Base-by-base conservation (phyloP, 1,284 basidiomycete species). In the Puccinia hordei region DNA sequence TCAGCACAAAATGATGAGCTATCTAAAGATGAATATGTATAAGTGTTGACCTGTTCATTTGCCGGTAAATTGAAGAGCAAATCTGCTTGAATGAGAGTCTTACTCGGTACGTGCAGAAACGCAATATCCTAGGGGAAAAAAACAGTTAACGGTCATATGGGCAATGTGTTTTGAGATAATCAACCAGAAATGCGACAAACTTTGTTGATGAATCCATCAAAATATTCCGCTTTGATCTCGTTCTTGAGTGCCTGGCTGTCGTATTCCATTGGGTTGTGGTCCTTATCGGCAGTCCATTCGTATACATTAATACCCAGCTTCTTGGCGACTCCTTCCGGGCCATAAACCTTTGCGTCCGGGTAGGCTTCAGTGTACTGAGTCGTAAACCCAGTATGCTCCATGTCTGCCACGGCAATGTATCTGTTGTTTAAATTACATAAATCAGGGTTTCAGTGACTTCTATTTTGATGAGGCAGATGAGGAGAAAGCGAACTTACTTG, bases 1-100 rank as follows among this genome's bases (percentile, higher is more conserved):
- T 17, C 19, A 55, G 24, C 24, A 73, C 35, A 55, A 19, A n/a
- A n/a, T n/a, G 19, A 15, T n/a, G 65, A 33, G 65, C 2, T 8
- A 19, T 24, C 27, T 2, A 24, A 55, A 57, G 30, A 24, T 2
- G 24, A n/a, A 38, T 17, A 4, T 55, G 17, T n/a, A 6, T n/a
- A n/a, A n/a, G n/a, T n/a, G n/a, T n/a, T 53, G 12, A 92, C 92
- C 87, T 98, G 95, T 86, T 98, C 95, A 0, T 86, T 91, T 4
- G 90, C 88, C 0, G 95, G 95, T 8, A 98, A 87, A 86, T 98
- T 98, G 88, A 96, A 91, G 5, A 98, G 85, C 63, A 98, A 87
- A 85, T 99, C 96, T 0, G 93, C 96, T 85, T 92, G 88, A 80
- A 98, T 89, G 76, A 98, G 87, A 0, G 92, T 91, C 85, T 91